Evolutionary conservation across 331 rosid species (phyloP).

Genomic region (Malus hybrid): DNA sequence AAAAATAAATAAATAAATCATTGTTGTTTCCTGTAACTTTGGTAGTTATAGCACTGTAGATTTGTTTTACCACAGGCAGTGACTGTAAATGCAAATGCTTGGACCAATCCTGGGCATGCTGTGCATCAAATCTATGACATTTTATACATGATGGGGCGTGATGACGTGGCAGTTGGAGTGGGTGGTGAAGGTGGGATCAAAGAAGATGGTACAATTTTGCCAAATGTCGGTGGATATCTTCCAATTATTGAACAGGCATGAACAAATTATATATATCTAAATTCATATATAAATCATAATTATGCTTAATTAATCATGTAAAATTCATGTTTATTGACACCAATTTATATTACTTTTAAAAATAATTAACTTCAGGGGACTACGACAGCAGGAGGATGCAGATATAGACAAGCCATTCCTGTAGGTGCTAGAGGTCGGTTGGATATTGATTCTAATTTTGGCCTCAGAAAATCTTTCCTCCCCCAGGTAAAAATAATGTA

Average conservation of each 20-base stretch:
- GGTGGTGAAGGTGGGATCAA: constrained; percentile 52
- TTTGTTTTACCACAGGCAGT: constrained; percentile 29
- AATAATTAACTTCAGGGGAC: constrained; percentile 25
- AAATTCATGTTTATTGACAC: not conserved
- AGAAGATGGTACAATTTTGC: constrained; percentile 32
- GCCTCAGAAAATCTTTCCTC: constrained; percentile 46
- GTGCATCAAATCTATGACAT: constrained; percentile 48
- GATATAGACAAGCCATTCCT: constrained; percentile 52
- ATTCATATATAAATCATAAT: not conserved
- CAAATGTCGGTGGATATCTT: constrained; percentile 57
- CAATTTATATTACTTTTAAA: not conserved
- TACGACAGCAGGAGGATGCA: constrained; percentile 47
- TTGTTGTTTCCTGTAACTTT: not conserved
- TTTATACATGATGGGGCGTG: constrained; percentile 57
- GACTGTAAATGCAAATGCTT: constrained; percentile 47
- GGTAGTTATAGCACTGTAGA: not conserved
- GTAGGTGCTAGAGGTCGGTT: constrained; percentile 40
- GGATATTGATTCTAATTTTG: constrained; percentile 40
- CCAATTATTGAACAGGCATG: constrained; percentile 52
- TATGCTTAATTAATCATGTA: not conserved
- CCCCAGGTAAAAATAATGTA: constrained; percentile 36
- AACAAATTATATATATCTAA: not conserved
- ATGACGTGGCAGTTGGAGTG: constrained; percentile 45
- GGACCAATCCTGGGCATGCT: constrained; percentile 54
- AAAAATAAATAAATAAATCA: no score